Evolutionary conservation across 108 stramenopile genomes (phyloP), one percentile per base, ranked within the genome.

Genomic region (Cyclostephanos tholiformis): DNA sequence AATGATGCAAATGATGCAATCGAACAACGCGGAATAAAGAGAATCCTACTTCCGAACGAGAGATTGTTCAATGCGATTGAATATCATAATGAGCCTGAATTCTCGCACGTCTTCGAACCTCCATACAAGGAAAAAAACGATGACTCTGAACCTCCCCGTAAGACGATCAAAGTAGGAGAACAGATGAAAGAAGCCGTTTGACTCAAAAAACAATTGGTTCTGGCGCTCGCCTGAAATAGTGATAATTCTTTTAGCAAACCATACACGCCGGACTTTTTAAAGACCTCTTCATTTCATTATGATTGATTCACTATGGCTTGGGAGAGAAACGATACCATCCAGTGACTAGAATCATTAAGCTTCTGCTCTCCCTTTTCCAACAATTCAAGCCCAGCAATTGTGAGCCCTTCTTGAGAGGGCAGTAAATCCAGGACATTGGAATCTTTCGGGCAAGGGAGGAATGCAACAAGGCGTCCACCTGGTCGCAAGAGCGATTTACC

Each of bases 331-430:
- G 81, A 80, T 58, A 90, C 85, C 11, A 93, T 72, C 89, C 89
- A 93, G 14, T 89, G 85, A 76, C 88, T 89, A 32, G 89, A 65
- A 38, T 81, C 75, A 70, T 89, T 93, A 62, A 93, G 62, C 17
- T 72, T 80, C 58, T 90, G 89, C 58, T 93, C 88, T 56, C 65
- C 20, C 38, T 67, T 77, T 26, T 74, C 71, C 27, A 76, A 76
- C 36, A 88, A 76, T 48, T 65, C 35, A 23, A 93, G 63, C 39
- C 92, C 87, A 0, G 92, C 89, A 50, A 30, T 27, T 58, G 68
- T 65, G 14, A 80, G 53, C 74, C 56, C 8, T 6, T 67, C 67
- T n/a, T n/a, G n/a, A 43, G 41, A 67, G 16, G 92, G 92, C 46
- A 92, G 52, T 16, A 80, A 51, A 11, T 86, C 74, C 9, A 62